Evolutionary conservation across 495 filamentous ascomycete species (phyloP), one percentile per base, ranked within the genome.

Genomic region (Beverwykella pulmonaria): DNA sequence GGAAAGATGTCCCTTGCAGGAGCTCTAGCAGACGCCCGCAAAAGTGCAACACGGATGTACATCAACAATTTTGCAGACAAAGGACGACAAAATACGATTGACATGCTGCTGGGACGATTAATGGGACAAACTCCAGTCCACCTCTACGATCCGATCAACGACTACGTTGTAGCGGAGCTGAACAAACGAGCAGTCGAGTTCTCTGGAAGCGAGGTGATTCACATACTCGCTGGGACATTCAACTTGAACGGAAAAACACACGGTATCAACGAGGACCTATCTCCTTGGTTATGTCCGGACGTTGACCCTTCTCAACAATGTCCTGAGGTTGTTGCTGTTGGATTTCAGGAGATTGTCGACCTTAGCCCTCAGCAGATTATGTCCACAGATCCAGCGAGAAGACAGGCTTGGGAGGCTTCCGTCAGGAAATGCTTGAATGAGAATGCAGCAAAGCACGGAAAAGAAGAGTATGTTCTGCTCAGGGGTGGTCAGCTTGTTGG

Each of bases 21-120:
- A 22, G 91, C 91, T n/a, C 84, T 98, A 59, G 92, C 94, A 49
- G 94, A 98, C 78, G 91, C 90, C 2, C 86, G 95, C 29, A 98
- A 98, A 77, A 95, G 91, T 71, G 93, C 92, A 6, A 93, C 93
- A 23, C 83, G 94, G 32, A 82, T 97, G 56, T 98, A 97, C 75
- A 91, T 97, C 75, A 98, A 98, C 74, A 98, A 97, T 71, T 98
- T 98, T 70, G 85, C 91, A 1, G 94, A 98, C 74, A 96, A 96
- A 70, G 88, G 88, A 17, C 83, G 92, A 56, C 94, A 98, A 74
- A 92, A 90, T 64, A 98, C 92, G 3, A 97, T 98, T 50, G 94
- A 98, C 75, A 86, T 93, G 68, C 82, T 98, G 23, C 78, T 98
- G 26, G 70, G 72, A 7, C 84, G 92, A 63, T 71, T 97, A 32